Percentiles rank a stretch among this genome's conserved stretches.
Evolutionary conservation across 1,284 basidiomycete genomes (phyloP).

Genomic region (Rhodotorula sp.): DNA sequence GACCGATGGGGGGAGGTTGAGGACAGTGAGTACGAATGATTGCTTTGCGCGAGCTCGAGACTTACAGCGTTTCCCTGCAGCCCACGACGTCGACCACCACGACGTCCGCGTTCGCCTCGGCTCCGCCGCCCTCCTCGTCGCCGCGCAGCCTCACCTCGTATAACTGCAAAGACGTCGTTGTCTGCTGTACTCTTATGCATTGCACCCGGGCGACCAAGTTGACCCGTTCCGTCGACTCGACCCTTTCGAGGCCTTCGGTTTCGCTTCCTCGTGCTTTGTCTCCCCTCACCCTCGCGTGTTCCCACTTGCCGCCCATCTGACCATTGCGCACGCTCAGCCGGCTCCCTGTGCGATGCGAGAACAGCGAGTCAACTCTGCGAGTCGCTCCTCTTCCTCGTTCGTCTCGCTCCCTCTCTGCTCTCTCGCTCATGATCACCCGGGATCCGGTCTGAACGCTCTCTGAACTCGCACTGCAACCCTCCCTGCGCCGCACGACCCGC

Average conservation of each 20-base stretch:
- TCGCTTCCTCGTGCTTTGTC: no score
- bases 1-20: constrained; percentile 98
- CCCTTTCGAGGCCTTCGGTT: no score
- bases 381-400: no score
- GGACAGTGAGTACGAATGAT: constrained; percentile 88
- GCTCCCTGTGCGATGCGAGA: neutral
- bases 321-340: no score
- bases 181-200: no score
- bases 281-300: no score
- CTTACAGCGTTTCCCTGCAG: no score
- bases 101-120: constrained; percentile 85
- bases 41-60: no score
- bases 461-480: neutral
- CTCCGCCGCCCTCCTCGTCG: constrained; percentile 58
- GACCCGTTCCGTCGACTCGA: no score
- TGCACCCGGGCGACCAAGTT: no score
- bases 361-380: neutral
- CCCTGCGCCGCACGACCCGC: no score
- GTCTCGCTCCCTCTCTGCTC: neutral
- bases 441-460: neutral
- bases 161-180: neutral
- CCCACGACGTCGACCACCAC: constrained; percentile 94
- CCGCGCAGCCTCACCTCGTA: constrained; percentile 23
- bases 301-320: no score
- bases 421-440: constrained; percentile 4